Evolutionary conservation across 352 stramenopile genomes (phyloP), one percentile per base, ranked within the genome.

Genomic region (Globisporangium perplexum): DNA sequence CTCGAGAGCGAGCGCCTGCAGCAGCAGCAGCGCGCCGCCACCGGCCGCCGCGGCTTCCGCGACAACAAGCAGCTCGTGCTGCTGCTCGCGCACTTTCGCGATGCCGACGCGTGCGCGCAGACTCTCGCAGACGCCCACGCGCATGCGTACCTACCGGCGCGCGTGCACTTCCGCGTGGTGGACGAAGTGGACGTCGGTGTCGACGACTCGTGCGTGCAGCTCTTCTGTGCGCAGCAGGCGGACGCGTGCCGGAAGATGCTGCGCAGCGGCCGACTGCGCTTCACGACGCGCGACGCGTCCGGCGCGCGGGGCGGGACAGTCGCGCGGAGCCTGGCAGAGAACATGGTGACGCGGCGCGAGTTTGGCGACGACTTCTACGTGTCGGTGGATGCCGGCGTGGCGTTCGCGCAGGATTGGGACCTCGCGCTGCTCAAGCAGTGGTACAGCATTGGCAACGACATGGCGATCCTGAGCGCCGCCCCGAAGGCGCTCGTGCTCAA

Each of bases 391-490:
- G 50, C 78, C 24, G 61, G 73, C 8, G 64, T 90, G 42, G 69
- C 82, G 47, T 90, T 93, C 55, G 88, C 68, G 24, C 57, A 77
- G 52, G 58, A 81, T 44, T 95, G 85, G 85, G 85, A 95, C 50
- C 57, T 86, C 17, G 30, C 70, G 26, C 58, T 95, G 43, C 64
- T 95, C 1, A 78, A 88, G 56, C 72, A 93, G 62, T 95, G 85
- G 85, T 83, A 90, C 53, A 74, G 55, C 47, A 78, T 84, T 23
- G 81, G 79, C 39, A 95, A 93, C 53, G 69, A 86, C 59, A 77
- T 78, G 57, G 85, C 82, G 28, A 90, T 95, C 54, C 57, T 95
- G 54, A 93, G 78, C 60, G 65, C 87, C 24, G 62, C 75, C 0
- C 85, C 83, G 11, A 86, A 83, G 44, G 62, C 84, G 1, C 33